A percentile compares a stretch with the other conserved stretches of the same genome.
Conservation (phyloP, 805 yeast genomes). For the Wickerhamiella kurtzmanii region DNA sequence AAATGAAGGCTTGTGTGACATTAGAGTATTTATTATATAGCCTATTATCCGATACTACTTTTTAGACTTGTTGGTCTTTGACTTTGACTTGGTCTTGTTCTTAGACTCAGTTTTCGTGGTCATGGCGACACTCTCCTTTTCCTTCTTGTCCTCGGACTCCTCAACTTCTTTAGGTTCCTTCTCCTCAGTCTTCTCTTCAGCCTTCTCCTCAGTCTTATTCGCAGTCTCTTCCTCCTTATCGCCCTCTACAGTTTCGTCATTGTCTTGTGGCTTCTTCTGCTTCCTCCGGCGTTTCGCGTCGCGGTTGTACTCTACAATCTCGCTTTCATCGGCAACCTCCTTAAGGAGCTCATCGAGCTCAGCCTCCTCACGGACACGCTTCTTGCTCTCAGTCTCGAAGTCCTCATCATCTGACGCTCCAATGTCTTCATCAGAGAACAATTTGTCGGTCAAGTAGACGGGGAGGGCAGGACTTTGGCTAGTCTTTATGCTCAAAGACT, state of each 20-base stretch:
- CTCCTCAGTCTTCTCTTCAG: not conserved
- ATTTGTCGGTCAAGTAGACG: conserved; percentile 50
- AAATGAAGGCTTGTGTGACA: not conserved
- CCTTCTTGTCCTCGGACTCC: conserved; percentile 22
- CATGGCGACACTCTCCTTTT: conserved; percentile 10
- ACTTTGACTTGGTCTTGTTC: conserved; percentile 6
- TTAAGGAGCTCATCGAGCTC: conserved; percentile 57
- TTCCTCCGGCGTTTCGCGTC: conserved; percentile 28
- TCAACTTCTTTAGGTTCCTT: not conserved
- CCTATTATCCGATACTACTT: conserved; percentile 4
- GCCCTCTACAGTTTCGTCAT: no score
- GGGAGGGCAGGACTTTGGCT: conserved; percentile 73
- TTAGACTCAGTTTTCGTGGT: conserved; percentile 1
- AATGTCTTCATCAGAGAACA: conserved; percentile 37
- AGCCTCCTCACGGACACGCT: conserved; percentile 21
- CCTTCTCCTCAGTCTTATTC: not conserved
- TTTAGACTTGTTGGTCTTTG: conserved; percentile 10
- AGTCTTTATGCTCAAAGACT: conserved; percentile 49
- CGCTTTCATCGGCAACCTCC: conserved; percentile 72
- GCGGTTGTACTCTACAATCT: conserved; percentile 46
- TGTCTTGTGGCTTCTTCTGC: conserved; percentile 5
- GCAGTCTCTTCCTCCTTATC: no score
- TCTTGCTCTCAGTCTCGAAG: conserved; percentile 20
- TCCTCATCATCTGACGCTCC: conserved; percentile 28
- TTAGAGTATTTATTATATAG: not conserved